phyloP scores from a whole-genome alignment of 2,329 filamentous ascomycete species.

The Dactylellina haptotyla region DNA sequence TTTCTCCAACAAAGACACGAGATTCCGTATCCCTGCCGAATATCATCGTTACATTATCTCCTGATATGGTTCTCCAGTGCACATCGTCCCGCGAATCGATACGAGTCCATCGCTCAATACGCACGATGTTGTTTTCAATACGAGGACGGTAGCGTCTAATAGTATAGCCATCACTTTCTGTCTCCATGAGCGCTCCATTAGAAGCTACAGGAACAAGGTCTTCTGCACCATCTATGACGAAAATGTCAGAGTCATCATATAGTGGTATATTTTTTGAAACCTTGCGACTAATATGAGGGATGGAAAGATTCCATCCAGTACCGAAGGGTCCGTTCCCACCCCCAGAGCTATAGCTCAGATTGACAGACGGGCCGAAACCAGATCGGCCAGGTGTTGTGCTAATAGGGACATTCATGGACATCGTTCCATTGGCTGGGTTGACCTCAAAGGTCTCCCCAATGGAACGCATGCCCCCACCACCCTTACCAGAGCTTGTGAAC shows the following conservation, averaged over 20 bases:
- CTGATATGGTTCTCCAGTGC: conserved; percentile 54
- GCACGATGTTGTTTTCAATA: conserved; percentile 32
- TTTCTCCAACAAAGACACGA: neutral
- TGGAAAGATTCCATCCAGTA: conserved; percentile 56
- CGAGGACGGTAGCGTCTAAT: conserved; percentile 55
- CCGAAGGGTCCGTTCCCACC: conserved; percentile 58
- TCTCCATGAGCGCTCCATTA: neutral
- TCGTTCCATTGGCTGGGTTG: conserved; percentile 14
- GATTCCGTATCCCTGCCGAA: conserved; percentile 39
- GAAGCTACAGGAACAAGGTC: conserved; percentile 56
- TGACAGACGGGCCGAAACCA: conserved; percentile 47
- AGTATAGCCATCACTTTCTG: conserved; percentile 17
- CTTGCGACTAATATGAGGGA: conserved; percentile 54
- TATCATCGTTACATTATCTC: conserved; percentile 52
- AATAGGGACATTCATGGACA: neutral
- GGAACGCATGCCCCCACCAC: conserved; percentile 3
- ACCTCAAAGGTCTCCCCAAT: conserved; percentile 15
- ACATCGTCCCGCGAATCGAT: conserved; percentile 14
- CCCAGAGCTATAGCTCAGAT: conserved; percentile 57
- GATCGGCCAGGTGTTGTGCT: neutral
- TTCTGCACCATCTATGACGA: conserved; percentile 55
- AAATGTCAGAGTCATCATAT: conserved; percentile 54
- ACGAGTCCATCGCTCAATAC: conserved; percentile 56
- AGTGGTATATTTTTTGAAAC: conserved; percentile 54
- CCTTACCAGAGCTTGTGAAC: no score